Evolutionary conservation across 169 alveolate genomes (phyloP).

Genomic region (Cryptosporidium viatorum): DNA sequence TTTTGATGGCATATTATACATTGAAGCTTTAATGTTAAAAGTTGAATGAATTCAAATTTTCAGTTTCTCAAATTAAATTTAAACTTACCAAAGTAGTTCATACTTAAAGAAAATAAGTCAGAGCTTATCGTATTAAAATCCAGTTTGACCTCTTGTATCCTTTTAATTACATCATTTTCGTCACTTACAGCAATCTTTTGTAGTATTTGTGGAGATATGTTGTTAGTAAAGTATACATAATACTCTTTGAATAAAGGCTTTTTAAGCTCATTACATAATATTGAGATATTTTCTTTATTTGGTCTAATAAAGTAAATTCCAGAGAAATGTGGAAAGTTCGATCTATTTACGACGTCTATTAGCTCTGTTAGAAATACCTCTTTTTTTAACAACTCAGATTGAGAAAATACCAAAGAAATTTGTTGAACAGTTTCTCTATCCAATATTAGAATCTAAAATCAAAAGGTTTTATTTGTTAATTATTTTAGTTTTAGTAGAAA

Average conservation of each 20-base stretch:
- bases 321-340: slow-evolving; percentile 88
- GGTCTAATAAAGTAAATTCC: slow-evolving; percentile 92
- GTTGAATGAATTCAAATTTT: not conserved
- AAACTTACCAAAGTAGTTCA: slow-evolving; percentile 85
- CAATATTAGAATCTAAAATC: slow-evolving; percentile 88
- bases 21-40: slow-evolving; percentile 70
- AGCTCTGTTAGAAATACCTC: slow-evolving; percentile 92
- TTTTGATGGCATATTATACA: slow-evolving; percentile 58
- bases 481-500: not conserved
- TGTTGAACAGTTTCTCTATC: slow-evolving; percentile 92
- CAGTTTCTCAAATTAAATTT: slow-evolving; percentile 65
- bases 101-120: slow-evolving; percentile 88
- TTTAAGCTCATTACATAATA: slow-evolving; percentile 86
- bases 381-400: slow-evolving; percentile 89
- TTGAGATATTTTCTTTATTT: slow-evolving; percentile 85
- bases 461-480: not conserved
- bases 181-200: slow-evolving; percentile 93
- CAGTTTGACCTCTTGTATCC: slow-evolving; percentile 90
- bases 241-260: slow-evolving; percentile 90
- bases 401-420: slow-evolving; percentile 91
- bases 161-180: slow-evolving; percentile 88
- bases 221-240: slow-evolving; percentile 90
- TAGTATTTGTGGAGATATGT: slow-evolving; percentile 84
- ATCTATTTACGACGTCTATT: slow-evolving; percentile 86
- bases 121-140: slow-evolving; percentile 89